Evolutionary conservation across 1,139 yeast species (phyloP), one percentile per base, ranked within the genome.

Genomic region (Citeromyces hawaiiensis): DNA sequence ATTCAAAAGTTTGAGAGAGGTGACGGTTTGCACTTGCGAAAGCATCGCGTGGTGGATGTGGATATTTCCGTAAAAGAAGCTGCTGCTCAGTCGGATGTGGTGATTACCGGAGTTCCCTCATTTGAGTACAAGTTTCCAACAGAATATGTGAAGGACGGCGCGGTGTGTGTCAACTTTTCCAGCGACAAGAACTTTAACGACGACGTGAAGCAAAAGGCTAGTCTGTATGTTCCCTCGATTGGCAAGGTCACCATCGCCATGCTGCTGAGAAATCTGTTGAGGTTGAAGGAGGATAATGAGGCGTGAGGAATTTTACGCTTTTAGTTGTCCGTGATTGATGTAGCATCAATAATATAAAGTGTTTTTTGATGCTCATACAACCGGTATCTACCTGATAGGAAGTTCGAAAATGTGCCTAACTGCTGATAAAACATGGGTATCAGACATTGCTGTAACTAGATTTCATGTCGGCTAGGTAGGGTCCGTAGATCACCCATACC

Each of bases 161-260:
- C 97, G 10, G 83, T 83, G 11, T 85, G 87, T 52, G 79, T 91
- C 45, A 91, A 91, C 59, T 91, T 91, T 54, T 77, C 96, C 19
- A 81, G 93, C 49, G 81, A 77, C 42, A 86, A 83, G 67, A 91
- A 91, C 63, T 91, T 93, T 59, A 68, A 72, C 46, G 87, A 80
- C 39, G 72, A 66, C 38, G 83, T 91, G 44, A 91, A 88, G 62
- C 71, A 71, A 42, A 80, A 74, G 50, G 97, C 98, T 4, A 82
- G 94, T 1, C 64, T 91, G 38, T 91, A 88, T 53, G 96, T 91
- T 25, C 98, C 98, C 17, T 80, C 87, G 49, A 86, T 88, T 32
- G 98, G 98, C 13, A 91, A 91, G 59, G 97, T 91, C 19, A 91
- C 98, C 31, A 88, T 91, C 45, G 73, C 95, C 41, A 91, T 91